Evolutionary conservation across 2,329 filamentous ascomycete genomes (phyloP), one percentile per base, ranked within the genome.

Genomic region (Fusarium fujikuroi): DNA sequence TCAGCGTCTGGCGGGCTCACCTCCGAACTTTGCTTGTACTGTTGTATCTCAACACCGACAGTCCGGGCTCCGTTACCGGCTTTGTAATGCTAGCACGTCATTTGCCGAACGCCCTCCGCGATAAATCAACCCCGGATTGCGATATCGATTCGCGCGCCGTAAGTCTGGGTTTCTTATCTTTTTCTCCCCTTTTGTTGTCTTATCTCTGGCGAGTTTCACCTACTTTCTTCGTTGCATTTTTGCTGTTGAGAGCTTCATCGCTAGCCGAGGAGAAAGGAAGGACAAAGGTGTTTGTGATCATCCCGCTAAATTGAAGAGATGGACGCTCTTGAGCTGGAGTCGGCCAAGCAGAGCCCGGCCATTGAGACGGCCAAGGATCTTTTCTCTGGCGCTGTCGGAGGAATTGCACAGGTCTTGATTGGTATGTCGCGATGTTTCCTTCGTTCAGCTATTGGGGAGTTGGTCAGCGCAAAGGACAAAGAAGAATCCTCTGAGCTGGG

Each of bases 321-420:
- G 80, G 67, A 81, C 82, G 72, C 77, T 79, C 59, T 80, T 63
- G 84, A 85, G 63, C 57, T 82, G 47, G 81, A 84, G 62, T 73
- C 64, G 56, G 52, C 74, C 42, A 75, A 78, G 60, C 76, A 81
- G 71, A 75, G 78, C 69, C 81, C 83, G 62, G 83, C 82, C 30
- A 74, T 87, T 76, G 90, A 92, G 80, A 92, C 93, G 56, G 85
- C 91, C 78, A 99, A 98, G 87, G 96, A 99, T 84, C 86, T 99
- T 66, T 93, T 95, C 80, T 90, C 96, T 16, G 96, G 96, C 42
- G 96, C 96, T 67, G 93, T 92, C 12, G 96, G 96, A 72, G 96
- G 96, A 77, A 88, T 98, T 77, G 95, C 96, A 23, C 96, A 99
- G 84, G 96, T 99, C 47, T 85, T 99, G 71, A 88, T 98, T 75